phyloP scores from a whole-genome alignment of 148 eudicot genomes.

The Vaccinium corymbosum region DNA sequence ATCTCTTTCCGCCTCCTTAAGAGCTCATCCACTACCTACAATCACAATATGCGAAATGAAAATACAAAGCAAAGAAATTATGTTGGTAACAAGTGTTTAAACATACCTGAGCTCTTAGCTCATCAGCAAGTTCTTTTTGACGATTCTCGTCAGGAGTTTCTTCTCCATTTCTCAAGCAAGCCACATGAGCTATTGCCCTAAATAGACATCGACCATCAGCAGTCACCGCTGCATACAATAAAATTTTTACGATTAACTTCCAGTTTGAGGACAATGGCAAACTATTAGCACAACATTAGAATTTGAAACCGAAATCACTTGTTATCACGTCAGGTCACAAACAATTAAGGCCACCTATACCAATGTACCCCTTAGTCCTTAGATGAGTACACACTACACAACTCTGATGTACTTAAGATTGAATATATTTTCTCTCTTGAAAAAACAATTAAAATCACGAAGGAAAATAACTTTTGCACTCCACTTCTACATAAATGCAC shows the following conservation, averaged over 20 bases:
- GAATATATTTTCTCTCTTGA: not conserved
- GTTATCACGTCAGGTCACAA: not conserved
- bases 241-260: not conserved
- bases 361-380: not conserved
- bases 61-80: not conserved
- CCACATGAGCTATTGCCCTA: conserved; percentile 76
- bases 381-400: too few species aligned
- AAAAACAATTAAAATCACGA: not conserved
- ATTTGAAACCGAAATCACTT: not conserved
- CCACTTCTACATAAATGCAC: too few species aligned
- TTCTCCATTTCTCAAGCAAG: conserved; percentile 67
- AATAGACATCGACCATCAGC: conserved; percentile 80
- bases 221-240: conserved; percentile 38
- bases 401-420: not conserved
- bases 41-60: not conserved
- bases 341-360: not conserved
- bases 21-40: conserved; percentile 77
- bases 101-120: conserved; percentile 67
- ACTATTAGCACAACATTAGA: not conserved
- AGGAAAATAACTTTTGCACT: too few species aligned
- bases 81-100: not conserved
- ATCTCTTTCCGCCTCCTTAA: conserved; percentile 68
- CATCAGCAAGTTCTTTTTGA: conserved; percentile 73
- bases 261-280: not conserved
- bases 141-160: conserved; percentile 64